Evolutionary conservation across 352 stramenopile species (phyloP).

Genomic region (Globisporangium emineosum): DNA sequence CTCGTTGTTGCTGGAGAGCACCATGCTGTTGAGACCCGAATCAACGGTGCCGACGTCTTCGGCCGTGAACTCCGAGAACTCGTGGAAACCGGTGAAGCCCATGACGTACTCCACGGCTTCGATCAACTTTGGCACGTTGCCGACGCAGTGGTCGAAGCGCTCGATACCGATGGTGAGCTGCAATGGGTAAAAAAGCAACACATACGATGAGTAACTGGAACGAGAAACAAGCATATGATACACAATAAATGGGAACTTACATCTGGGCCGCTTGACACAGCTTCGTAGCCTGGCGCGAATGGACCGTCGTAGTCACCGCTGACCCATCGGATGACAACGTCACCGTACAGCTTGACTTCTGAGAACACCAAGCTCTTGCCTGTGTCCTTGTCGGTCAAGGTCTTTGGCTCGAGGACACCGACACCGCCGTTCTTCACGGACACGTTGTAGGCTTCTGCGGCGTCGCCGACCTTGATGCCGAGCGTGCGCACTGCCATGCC

Average conservation of each 20-base stretch:
- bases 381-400: constrained; percentile 54
- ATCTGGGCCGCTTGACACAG: constrained; percentile 28
- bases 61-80: constrained; percentile 94
- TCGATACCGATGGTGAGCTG: constrained; percentile 77
- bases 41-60: constrained; percentile 95
- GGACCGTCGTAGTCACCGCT: constrained; percentile 70
- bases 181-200: constrained; percentile 7
- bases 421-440: constrained; percentile 73
- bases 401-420: constrained; percentile 52
- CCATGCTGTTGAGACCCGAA: constrained; percentile 94
- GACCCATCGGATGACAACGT: constrained; percentile 86
- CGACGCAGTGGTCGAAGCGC: constrained; percentile 87
- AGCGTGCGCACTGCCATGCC: constrained; percentile 77
- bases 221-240: neutral
- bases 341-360: constrained; percentile 86
- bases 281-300: constrained; percentile 81
- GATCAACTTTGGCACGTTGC: constrained; percentile 89
- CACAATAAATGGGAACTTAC: constrained; percentile 10
- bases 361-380: constrained; percentile 57
- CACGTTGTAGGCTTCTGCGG: constrained; percentile 68
- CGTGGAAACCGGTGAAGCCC: constrained; percentile 82
- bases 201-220: neutral
- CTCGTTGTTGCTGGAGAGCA: constrained; percentile 92
- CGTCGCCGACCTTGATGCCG: constrained; percentile 79
- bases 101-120: constrained; percentile 85